Conservation (phyloP, 495 filamentous ascomycete species). For the Daldinia concentrica region DNA sequence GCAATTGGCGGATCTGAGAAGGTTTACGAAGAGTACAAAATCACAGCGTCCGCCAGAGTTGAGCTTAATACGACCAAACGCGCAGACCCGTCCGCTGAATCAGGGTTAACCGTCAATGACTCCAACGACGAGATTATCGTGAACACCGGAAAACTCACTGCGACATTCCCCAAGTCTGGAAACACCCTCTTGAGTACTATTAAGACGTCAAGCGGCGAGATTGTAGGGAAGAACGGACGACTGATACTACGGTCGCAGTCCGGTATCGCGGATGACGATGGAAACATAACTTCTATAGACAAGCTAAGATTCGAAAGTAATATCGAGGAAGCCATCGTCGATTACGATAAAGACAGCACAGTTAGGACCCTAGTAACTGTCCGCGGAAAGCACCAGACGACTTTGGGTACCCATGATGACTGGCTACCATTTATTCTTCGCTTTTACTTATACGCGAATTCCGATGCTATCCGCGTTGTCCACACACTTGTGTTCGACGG, state of each 20-base stretch:
- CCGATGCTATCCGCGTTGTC: conserved; percentile 49
- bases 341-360: conserved; percentile 36
- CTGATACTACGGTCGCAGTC: conserved; percentile 53
- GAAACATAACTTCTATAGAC: conserved; percentile 14
- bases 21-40: conserved; percentile 36
- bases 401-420: conserved; percentile 27
- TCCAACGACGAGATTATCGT: conserved; percentile 36
- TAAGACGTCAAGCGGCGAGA: conserved; percentile 49
- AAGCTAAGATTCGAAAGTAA: conserved; percentile 40
- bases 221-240: conserved; percentile 53
- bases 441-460: conserved; percentile 57
- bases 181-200: conserved; percentile 48
- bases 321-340: conserved; percentile 42
- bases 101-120: conserved; percentile 22
- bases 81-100: conserved; percentile 8
- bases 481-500: conserved; percentile 55
- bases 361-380: conserved; percentile 53
- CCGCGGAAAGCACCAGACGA: conserved; percentile 41
- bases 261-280: conserved; percentile 40
- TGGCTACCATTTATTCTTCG: conserved; percentile 55
- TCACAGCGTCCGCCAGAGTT: conserved; percentile 27
- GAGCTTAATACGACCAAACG: background rate
- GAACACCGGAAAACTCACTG: conserved; percentile 52
- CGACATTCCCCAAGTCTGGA: conserved; percentile 50
- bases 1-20: conserved; percentile 47